Percentiles rank a stretch among this genome's conserved stretches.
Evolutionary conservation across 768 basidiomycete species (phyloP).

Genomic region (Amylocystis lapponica): DNA sequence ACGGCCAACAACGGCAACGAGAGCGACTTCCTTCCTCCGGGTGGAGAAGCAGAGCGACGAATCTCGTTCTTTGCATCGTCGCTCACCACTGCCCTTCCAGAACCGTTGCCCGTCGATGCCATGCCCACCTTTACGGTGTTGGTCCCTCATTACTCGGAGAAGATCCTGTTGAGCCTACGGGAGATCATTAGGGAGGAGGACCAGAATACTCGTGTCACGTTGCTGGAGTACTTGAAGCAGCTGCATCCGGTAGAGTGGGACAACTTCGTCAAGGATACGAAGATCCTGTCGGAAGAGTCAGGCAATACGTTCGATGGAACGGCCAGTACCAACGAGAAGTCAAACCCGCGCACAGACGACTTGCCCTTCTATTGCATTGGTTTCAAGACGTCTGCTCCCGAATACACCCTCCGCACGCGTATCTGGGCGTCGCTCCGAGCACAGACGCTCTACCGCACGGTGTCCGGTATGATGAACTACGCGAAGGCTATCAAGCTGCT

Average conservation of each 20-base stretch:
- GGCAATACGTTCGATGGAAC: slow-evolving; percentile 45
- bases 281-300: slow-evolving; percentile 90
- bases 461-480: slow-evolving; percentile 99
- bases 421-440: slow-evolving; percentile 99
- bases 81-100: slow-evolving; percentile 90
- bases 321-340: slow-evolving; percentile 64
- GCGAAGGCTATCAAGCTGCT: slow-evolving; percentile 99
- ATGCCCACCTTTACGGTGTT: slow-evolving; percentile 99
- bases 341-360: slow-evolving; percentile 69
- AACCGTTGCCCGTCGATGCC: slow-evolving; percentile 92
- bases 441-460: slow-evolving; percentile 96
- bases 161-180: slow-evolving; percentile 91
- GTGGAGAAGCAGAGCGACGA: slow-evolving; percentile 94
- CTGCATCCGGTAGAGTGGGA: slow-evolving; percentile 99
- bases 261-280: slow-evolving; percentile 99
- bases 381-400: slow-evolving; percentile 98
- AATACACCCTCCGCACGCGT: slow-evolving; percentile 96
- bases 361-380: slow-evolving; percentile 99
- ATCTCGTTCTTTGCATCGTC: slow-evolving; percentile 99
- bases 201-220: slow-evolving; percentile 91
- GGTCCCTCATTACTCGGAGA: slow-evolving; percentile 98
- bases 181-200: slow-evolving; percentile 99
- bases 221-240: slow-evolving; percentile 97
- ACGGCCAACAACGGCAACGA: slow-evolving; percentile 81
- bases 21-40: slow-evolving; percentile 86